phyloP scores from a whole-genome alignment of 495 filamentous ascomycete genomes.

The Aspergillus hancockii region DNA sequence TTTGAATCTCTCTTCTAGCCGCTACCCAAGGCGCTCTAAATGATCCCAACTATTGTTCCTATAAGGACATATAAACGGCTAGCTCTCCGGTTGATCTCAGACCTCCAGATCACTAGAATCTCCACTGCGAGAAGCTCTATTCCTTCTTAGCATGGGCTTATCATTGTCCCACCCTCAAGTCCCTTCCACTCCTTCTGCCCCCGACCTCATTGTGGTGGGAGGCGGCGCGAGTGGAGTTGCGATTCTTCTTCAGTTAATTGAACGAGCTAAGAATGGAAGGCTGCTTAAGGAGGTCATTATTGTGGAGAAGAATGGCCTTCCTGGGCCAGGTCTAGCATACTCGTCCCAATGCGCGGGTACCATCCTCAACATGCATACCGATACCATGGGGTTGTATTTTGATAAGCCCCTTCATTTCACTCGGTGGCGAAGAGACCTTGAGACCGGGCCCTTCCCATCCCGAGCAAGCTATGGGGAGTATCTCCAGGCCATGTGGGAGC shows the following conservation, averaged over 20 bases:
- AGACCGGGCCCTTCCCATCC: not conserved
- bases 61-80: not conserved
- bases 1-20: not conserved
- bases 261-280: slow-evolving; percentile 3
- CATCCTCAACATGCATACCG: slow-evolving; percentile 7
- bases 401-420: slow-evolving; percentile 3
- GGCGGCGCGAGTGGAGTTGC: slow-evolving; percentile 9
- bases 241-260: slow-evolving; percentile 7
- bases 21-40: not conserved
- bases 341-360: not conserved
- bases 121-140: not conserved
- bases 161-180: not conserved
- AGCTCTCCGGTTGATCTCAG: not conserved
- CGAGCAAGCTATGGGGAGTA: slow-evolving; percentile 5
- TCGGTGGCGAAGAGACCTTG: not conserved
- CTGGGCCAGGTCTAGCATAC: slow-evolving; percentile 5
- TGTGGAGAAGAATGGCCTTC: not conserved
- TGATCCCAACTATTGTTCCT: not conserved
- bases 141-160: not conserved
- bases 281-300: not conserved
- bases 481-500: slow-evolving; percentile 3
- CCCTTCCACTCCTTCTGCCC: not conserved
- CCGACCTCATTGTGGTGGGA: slow-evolving; percentile 5
- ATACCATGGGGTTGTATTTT: slow-evolving; percentile 8
- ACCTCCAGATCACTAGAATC: not conserved